Base-by-base conservation (phyloP, 345 rosid genomes). In the Kandelia obovata region DNA sequence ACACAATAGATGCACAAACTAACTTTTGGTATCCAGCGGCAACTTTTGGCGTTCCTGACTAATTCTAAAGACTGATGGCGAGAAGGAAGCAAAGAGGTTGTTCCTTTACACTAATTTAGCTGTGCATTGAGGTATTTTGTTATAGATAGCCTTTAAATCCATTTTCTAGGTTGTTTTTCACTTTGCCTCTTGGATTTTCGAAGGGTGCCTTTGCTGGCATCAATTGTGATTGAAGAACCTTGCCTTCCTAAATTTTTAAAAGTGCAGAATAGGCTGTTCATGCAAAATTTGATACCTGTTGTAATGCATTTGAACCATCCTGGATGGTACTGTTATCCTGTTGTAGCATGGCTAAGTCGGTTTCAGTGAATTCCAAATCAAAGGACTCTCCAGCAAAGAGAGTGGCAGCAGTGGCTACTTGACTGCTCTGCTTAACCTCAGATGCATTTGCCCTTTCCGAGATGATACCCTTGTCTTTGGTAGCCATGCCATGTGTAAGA, bases 251-350 rank as follows among this genome's bases (percentile, higher is more conserved):
- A 43, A 43, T 43, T 43, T 43, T 43, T 43, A 43, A 43, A 13
- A 43, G 5, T 2, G 49, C 49, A 13, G 1, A 43, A 43, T 43
- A 43, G 49, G 49, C 13, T 43, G 15, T 11, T 43, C 49, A 39
- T 10, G 49, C 49, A 43, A 43, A 43, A 13, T 43, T 13, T 43
- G 49, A 67, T 57, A 77, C 80, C 71, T 68, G 76, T 60, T 34
- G 47, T 26, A 39, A 28, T n/a, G 47, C 23, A 31, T 51, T 26
- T 30, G 76, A 35, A 58, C 28, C 19, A 64, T 31, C 35, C 55
- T 72, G 62, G 19, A 52, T 13, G 15, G 63, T 7, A 58, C 49
- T 52, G 35, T 49, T 23, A 35, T 67, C 69, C 37, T 64, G 57
- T 49, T 39, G 62, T 47, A 63, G 61, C 68, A 66, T 27, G 61